These are phyloP conservation scores for Aspergillus bridgeri DNA, from an alignment of 495 filamentous ascomycete genomes.

Conservation along the genomic window DNA sequence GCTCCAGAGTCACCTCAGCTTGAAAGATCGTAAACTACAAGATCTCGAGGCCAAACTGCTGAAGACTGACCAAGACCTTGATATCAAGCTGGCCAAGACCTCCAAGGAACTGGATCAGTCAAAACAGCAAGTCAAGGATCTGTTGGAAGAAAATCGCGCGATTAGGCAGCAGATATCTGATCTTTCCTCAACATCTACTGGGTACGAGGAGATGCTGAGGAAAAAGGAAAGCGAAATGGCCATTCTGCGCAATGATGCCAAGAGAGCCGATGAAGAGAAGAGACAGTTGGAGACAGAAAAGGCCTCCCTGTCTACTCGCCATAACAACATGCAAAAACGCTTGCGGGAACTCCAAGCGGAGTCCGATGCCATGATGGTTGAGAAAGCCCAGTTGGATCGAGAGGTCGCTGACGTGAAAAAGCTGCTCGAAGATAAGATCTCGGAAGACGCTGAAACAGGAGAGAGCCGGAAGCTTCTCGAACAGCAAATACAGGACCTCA, in stretches of 20 bases:
- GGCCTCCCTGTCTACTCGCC: constrained; percentile 61
- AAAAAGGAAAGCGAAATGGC: constrained; percentile 92
- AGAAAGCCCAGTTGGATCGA: constrained; percentile 76
- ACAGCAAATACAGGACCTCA: constrained; percentile 81
- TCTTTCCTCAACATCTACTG: constrained; percentile 85
- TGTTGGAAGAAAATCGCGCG: constrained; percentile 77
- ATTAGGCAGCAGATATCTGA: constrained; percentile 82
- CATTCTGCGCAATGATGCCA: constrained; percentile 77
- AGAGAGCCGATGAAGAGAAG: constrained; percentile 74
- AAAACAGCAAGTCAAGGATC: constrained; percentile 66
- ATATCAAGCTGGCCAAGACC: constrained; percentile 77
- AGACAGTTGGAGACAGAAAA: constrained; percentile 73
- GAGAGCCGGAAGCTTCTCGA: constrained; percentile 84
- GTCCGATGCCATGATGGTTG: constrained; percentile 77
- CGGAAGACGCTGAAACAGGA: constrained; percentile 82
- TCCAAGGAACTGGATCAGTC: constrained; percentile 76
- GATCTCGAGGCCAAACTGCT: constrained; percentile 83
- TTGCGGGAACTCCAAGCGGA: constrained; percentile 85
- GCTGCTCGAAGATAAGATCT: constrained; percentile 81
- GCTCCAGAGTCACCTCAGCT: constrained; percentile 81
- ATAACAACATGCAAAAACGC: constrained; percentile 73
- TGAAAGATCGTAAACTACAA: constrained; percentile 87
- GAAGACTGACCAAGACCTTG: constrained; percentile 83
- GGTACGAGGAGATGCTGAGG: constrained; percentile 88
- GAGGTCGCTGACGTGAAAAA: constrained; percentile 86